phyloP scores from a whole-genome alignment of 2,329 filamentous ascomycete genomes.

The Mariannaea sp. region DNA sequence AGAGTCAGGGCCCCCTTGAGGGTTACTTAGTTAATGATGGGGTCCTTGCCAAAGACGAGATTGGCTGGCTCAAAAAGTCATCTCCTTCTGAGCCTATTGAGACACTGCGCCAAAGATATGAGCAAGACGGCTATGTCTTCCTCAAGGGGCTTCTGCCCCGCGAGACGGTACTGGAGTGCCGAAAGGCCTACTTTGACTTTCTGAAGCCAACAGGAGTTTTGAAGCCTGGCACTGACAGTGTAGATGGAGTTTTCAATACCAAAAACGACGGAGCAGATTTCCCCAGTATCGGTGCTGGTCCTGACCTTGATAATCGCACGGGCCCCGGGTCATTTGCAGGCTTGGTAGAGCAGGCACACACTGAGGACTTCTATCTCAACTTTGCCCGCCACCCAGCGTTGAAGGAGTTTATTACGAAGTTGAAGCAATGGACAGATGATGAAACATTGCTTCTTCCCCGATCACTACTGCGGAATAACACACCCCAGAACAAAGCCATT shows the following conservation, averaged over 20 bases:
- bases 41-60: constrained; percentile 1
- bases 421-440: constrained; percentile 17
- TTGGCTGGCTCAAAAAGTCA: constrained; percentile 3
- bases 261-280: constrained; percentile 12
- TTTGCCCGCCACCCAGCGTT: constrained; percentile 14
- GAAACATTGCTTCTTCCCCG: constrained; percentile 14
- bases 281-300: constrained; percentile 18
- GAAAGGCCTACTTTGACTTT: constrained; percentile 19
- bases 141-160: constrained; percentile 18
- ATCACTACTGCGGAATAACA: constrained; percentile 58
- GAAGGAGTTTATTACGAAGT: constrained; percentile 6
- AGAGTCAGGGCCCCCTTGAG: not conserved
- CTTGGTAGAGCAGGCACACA: constrained; percentile 22
- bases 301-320: not conserved
- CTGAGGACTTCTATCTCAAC: constrained; percentile 16
- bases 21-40: constrained; percentile 8
- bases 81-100: constrained; percentile 6
- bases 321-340: constrained; percentile 16
- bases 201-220: constrained; percentile 13
- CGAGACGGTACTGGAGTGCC: constrained; percentile 12
- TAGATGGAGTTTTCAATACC: constrained; percentile 18
- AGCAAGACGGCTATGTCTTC: constrained; percentile 5
- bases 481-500: constrained; percentile 60
- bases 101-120: not conserved
- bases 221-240: not conserved